Evolutionary conservation across 306 rosid genomes (phyloP).

Genomic region (Cyamopsis tetragonoloba): DNA sequence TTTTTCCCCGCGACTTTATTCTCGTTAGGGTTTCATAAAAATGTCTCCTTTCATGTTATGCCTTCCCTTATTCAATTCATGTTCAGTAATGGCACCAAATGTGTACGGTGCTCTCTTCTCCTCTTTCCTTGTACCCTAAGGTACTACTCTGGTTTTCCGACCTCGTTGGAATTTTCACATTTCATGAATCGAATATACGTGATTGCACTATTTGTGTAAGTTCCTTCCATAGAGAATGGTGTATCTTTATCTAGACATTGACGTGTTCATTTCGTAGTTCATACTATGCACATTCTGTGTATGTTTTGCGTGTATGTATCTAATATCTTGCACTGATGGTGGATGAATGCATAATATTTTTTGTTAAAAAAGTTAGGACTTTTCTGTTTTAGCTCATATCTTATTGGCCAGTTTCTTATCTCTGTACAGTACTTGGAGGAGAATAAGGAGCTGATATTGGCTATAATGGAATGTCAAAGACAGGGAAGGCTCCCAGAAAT

Average conservation of each 20-base stretch:
- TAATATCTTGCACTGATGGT: background rate
- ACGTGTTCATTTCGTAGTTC: background rate
- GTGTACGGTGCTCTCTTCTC: background rate
- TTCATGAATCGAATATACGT: background rate
- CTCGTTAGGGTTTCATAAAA: background rate
- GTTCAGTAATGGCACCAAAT: background rate
- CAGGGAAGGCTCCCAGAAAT: slow-evolving; percentile 35
- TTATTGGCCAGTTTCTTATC: slow-evolving; percentile 9
- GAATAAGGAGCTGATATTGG: slow-evolving; percentile 47
- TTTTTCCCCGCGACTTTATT: background rate
- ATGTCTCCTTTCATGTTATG: slow-evolving; percentile 9
- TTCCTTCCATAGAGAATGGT: background rate
- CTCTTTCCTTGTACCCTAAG: slow-evolving; percentile 45
- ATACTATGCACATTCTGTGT: background rate
- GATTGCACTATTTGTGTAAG: background rate
- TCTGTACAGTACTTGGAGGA: slow-evolving; percentile 56
- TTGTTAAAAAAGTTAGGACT: slow-evolving; percentile 3
- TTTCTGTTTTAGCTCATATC: slow-evolving; percentile 13
- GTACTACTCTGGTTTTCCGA: slow-evolving; percentile 4
- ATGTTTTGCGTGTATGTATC: background rate
- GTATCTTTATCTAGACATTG: background rate
- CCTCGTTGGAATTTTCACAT: background rate
- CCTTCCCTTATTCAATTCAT: background rate
- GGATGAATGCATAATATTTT: slow-evolving; percentile 3
- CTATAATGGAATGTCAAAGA: slow-evolving; percentile 43